A percentile compares a stretch with the other conserved stretches of the same genome.
Conservation (phyloP, 1,284 basidiomycete genomes). For the Leccinum huronense region DNA sequence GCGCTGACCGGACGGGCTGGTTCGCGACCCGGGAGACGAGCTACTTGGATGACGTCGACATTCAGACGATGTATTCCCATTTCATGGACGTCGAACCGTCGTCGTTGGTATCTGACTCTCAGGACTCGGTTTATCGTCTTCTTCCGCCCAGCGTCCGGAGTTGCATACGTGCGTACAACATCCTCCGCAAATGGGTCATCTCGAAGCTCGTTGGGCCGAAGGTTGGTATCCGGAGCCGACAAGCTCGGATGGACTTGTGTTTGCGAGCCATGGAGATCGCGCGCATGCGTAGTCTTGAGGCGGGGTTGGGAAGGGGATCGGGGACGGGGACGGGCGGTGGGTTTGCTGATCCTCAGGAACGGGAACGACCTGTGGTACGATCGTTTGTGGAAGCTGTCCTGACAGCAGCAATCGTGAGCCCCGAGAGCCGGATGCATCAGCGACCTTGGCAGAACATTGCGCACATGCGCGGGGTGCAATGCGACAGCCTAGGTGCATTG, state of each 20-base stretch:
- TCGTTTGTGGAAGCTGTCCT: slow-evolving; percentile 77
- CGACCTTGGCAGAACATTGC: slow-evolving; percentile 74
- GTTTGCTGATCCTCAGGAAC: slow-evolving; percentile 28
- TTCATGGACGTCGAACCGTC: slow-evolving; percentile 70
- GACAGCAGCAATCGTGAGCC: slow-evolving; percentile 66
- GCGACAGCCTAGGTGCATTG: slow-evolving; percentile 59
- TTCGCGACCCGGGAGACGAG: slow-evolving; percentile 56
- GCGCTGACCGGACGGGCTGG: slow-evolving; percentile 74
- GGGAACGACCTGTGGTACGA: slow-evolving; percentile 58
- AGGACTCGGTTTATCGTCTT: slow-evolving; percentile 67
- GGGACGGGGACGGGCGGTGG: slow-evolving; percentile 20
- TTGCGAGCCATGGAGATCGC: slow-evolving; percentile 70
- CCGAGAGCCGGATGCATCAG: slow-evolving; percentile 69
- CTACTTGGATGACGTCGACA: slow-evolving; percentile 58
- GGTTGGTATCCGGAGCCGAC: slow-evolving; percentile 60
- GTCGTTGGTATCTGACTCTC: slow-evolving; percentile 62
- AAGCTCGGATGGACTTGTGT: slow-evolving; percentile 67
- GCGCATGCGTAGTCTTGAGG: slow-evolving; percentile 55
- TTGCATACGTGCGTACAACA: slow-evolving; percentile 69
- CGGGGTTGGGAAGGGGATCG: slow-evolving; percentile 2
- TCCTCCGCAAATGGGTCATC: slow-evolving; percentile 74
- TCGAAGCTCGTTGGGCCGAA: slow-evolving; percentile 62
- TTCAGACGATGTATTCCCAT: slow-evolving; percentile 72
- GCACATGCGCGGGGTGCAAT: slow-evolving; percentile 51
- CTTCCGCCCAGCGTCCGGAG: slow-evolving; percentile 71